Conservation (phyloP, 2,329 filamentous ascomycete species). For the Talaromyces sp. region DNA sequence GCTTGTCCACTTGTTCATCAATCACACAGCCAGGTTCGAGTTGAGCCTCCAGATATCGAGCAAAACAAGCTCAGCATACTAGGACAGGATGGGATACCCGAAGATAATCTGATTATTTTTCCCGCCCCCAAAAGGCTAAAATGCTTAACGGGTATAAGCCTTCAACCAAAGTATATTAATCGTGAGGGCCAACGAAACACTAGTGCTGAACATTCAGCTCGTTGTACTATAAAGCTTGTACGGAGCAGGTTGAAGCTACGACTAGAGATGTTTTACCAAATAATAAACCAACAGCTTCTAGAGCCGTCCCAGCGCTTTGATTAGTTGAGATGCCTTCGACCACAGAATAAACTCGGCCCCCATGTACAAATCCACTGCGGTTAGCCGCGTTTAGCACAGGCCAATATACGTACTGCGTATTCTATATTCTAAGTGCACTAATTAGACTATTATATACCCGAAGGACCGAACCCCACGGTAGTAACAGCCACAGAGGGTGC, state of each 20-base stretch:
- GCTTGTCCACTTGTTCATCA: neutral
- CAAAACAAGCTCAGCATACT: neutral
- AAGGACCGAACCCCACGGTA: neutral
- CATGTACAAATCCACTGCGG: neutral
- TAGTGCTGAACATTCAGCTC: neutral
- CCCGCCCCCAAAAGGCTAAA: neutral
- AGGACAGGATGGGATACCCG: neutral
- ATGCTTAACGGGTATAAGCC: neutral
- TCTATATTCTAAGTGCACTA: neutral
- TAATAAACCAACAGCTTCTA: neutral
- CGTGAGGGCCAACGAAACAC: neutral
- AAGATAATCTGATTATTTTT: neutral
- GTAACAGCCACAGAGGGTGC: neutral
- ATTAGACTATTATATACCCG: neutral
- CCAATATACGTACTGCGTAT: neutral
- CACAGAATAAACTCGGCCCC: neutral
- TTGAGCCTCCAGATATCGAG: neutral
- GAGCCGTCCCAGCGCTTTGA: neutral
- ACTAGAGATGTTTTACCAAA: neutral
- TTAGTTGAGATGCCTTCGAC: neutral
- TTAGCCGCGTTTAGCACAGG: neutral
- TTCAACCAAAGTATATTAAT: neutral
- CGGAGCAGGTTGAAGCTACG: neutral
- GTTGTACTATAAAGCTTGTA: neutral
- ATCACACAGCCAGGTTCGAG: neutral